Evolutionary conservation across 345 rosid genomes (phyloP), one percentile per base, ranked within the genome.

Genomic region (Balakata baccata): DNA sequence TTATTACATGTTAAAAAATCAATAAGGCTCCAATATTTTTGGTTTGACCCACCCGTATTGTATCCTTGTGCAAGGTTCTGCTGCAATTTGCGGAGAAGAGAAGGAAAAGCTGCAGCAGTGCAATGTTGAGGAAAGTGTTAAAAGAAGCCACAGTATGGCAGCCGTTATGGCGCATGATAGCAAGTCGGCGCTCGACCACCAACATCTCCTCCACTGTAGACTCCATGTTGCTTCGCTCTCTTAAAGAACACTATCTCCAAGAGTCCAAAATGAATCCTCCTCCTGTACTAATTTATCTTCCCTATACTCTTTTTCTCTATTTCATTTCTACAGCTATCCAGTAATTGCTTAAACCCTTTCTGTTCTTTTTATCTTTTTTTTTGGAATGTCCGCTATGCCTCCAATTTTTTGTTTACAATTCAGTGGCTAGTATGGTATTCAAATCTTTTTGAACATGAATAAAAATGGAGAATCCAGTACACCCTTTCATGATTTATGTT

Each of bases 201-300:
- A 72, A 64, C 54, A 75, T 74, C 65, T 79, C 91, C 39, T 77
- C 92, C 38, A 91, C 90, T 62, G 89, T 94, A 7, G 83, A 89
- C 74, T 89, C 93, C 50, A 81, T 92, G 77, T 74, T 94, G 72
- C 93, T 92, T 54, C 97, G 97, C 64, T 90, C 97, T 70, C 94
- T 94, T 76, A 92, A 86, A 82, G 96, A 94, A n/a, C 98, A 94
- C 87, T 90, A 89, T 80, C 82, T 84, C 2, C 93, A 94, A 84
- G 89, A 87, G 76, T 86, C 93, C 79, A 90, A 84, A 78, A 90
- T 90, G 98, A 89, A 85, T 38, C 96, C 96, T 83, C 98, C 98
- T 68, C 98, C 97, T 14, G 98, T 94, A 81, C 74, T 45, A 25
- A 8, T 12, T 39, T n/a, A n/a, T 61, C 39, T 61, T 34, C 18